These are phyloP conservation scores for Jamesozyma gamospora DNA, from an alignment of 805 yeast species.

Conservation along the genomic window DNA sequence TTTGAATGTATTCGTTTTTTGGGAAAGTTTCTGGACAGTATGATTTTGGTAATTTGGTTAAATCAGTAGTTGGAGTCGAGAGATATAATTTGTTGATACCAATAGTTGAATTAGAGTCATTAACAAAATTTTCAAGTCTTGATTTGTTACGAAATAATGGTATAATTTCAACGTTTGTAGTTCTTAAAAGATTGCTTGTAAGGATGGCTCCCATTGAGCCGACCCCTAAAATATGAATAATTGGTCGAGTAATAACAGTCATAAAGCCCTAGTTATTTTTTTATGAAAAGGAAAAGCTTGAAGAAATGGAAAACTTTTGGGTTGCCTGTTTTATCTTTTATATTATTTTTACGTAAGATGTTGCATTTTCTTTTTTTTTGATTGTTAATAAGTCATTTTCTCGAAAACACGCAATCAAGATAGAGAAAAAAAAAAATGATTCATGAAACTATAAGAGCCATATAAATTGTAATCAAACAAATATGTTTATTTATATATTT, in stretches of 20 bases:
- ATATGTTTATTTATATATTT: too few relatives aligned
- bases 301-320: too few relatives aligned
- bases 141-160: conserved; percentile 26
- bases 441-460: too few relatives aligned
- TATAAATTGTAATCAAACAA: too few relatives aligned
- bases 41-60: conserved; percentile 5
- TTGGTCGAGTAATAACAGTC: conserved; percentile 12
- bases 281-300: too few relatives aligned
- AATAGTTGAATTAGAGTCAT: conserved; percentile 12
- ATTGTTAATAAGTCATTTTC: too few relatives aligned
- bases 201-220: conserved; percentile 30
- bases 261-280: too few relatives aligned
- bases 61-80: conserved; percentile 9
- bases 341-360: too few relatives aligned
- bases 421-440: too few relatives aligned
- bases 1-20: conserved; percentile 30
- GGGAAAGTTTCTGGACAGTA: conserved; percentile 20
- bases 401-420: too few relatives aligned
- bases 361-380: too few relatives aligned
- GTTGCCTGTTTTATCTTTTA: too few relatives aligned
- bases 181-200: conserved; percentile 20
- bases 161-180: conserved; percentile 16
- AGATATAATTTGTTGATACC: conserved; percentile 19
- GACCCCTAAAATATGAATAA: conserved; percentile 26
- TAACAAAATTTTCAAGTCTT: conserved; percentile 17